Conservation (phyloP, 2,329 filamentous ascomycete species). For the Metarhizium guizhouense region DNA sequence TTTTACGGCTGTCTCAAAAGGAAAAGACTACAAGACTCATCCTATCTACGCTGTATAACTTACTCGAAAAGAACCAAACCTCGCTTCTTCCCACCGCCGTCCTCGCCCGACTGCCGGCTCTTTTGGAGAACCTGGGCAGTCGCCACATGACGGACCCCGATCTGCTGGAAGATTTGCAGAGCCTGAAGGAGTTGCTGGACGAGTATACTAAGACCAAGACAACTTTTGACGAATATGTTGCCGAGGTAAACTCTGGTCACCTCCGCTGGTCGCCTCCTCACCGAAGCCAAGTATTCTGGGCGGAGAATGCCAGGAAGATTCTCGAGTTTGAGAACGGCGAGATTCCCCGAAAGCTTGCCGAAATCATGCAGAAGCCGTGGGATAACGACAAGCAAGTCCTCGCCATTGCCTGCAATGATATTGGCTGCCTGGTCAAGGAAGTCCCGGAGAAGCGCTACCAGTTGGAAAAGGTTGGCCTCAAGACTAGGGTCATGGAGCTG, state of each 20-base stretch:
- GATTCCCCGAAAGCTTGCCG: constrained; percentile 71
- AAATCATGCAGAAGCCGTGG: constrained; percentile 68
- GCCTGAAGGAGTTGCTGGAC: constrained; percentile 53
- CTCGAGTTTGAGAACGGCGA: constrained; percentile 74
- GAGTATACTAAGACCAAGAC: constrained; percentile 63
- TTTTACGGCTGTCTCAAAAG: constrained; percentile 87
- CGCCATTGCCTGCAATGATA: constrained; percentile 87
- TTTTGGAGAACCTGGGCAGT: constrained; percentile 53
- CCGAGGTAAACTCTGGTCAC: constrained; percentile 78
- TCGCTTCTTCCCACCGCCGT: constrained; percentile 75
- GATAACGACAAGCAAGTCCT: constrained; percentile 79
- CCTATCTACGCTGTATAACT: constrained; percentile 80
- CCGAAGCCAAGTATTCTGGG: constrained; percentile 80
- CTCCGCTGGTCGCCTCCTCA: constrained; percentile 90
- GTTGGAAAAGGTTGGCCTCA: constrained; percentile 77
- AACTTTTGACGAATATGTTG: constrained; percentile 82
- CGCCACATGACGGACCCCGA: constrained; percentile 58
- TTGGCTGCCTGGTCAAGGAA: constrained; percentile 81
- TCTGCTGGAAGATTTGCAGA: constrained; percentile 52
- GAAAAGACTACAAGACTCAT: constrained; percentile 94
- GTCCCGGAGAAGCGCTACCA: constrained; percentile 74
- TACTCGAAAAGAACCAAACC: constrained; percentile 62
- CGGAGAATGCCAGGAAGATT: constrained; percentile 81
- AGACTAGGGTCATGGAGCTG: constrained; percentile 83
- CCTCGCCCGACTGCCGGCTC: constrained; percentile 67